phyloP scores from a whole-genome alignment of 768 basidiomycete genomes.

The Glaciozyma antarctica region DNA sequence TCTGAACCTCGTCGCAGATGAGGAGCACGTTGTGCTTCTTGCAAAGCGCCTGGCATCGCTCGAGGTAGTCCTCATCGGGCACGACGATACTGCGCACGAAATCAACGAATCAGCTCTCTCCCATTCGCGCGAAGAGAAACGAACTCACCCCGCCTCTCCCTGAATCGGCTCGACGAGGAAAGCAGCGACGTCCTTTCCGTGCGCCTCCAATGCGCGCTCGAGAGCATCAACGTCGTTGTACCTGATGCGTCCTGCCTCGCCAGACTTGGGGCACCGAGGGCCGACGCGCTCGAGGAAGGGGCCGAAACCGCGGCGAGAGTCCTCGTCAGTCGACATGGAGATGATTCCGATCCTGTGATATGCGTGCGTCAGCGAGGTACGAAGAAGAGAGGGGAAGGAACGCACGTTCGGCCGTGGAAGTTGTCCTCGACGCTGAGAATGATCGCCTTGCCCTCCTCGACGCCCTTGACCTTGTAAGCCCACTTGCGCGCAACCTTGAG shows the following conservation, averaged over 20 bases:
- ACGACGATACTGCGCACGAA: slow-evolving; percentile 64
- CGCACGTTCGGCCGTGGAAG: slow-evolving; percentile 80
- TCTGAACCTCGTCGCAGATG: slow-evolving; percentile 98
- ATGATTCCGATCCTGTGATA: slow-evolving; percentile 26
- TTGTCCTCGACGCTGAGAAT: slow-evolving; percentile 78
- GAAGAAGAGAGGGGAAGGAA: slow-evolving; percentile 39
- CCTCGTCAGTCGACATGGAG: slow-evolving; percentile 92
- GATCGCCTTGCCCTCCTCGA: slow-evolving; percentile 70
- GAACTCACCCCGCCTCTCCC: slow-evolving; percentile 87
- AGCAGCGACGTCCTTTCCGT: slow-evolving; percentile 76
- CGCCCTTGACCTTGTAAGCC: slow-evolving; percentile 80
- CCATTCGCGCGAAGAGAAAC: not conserved
- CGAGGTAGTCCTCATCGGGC: slow-evolving; percentile 76
- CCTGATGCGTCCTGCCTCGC: slow-evolving; percentile 54
- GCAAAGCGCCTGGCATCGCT: slow-evolving; percentile 68
- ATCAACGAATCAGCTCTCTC: slow-evolving; percentile 1
- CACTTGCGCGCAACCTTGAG: slow-evolving; percentile 93
- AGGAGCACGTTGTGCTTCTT: slow-evolving; percentile 82
- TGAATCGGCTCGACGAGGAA: slow-evolving; percentile 97
- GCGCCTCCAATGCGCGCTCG: slow-evolving; percentile 63
- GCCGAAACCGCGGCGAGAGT: slow-evolving; percentile 75
- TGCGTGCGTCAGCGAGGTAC: not conserved
- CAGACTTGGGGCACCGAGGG: slow-evolving; percentile 51
- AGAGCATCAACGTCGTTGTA: slow-evolving; percentile 77
- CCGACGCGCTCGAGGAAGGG: slow-evolving; percentile 82